These are phyloP conservation scores for Coemansia sp. DNA, from an alignment of 192 early-diverging fungal genomes.

Conservation along the genomic window DNA sequence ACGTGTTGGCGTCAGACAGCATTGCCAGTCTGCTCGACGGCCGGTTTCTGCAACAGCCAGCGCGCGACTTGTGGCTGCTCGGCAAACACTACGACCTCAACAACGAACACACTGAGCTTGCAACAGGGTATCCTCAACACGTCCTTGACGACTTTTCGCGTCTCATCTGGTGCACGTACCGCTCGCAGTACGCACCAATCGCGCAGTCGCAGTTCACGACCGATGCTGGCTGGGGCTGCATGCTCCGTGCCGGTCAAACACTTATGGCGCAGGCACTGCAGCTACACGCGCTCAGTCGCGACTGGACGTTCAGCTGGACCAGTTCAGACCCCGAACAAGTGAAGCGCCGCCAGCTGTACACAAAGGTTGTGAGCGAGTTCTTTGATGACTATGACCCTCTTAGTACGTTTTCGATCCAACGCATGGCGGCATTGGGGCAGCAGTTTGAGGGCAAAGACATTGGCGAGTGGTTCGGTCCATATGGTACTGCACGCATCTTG, in stretches of 20 bases:
- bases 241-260: conserved; percentile 93
- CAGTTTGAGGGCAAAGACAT: conserved; percentile 82
- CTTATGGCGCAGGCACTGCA: conserved; percentile 83
- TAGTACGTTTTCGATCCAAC: conserved; percentile 89
- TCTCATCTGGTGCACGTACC: conserved; percentile 92
- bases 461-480: conserved; percentile 98
- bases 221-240: conserved; percentile 96
- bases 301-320: conserved; percentile 34
- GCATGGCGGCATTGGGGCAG: conserved; percentile 79
- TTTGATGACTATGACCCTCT: conserved; percentile 69
- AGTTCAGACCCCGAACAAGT: conserved; percentile 11
- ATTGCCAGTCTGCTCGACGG: conserved; percentile 44
- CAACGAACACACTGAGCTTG: conserved; percentile 4
- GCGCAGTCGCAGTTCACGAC: conserved; percentile 71
- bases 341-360: conserved; percentile 18
- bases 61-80: conserved; percentile 48
- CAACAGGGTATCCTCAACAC: conserved; percentile 24
- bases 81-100: conserved; percentile 39
- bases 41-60: conserved; percentile 31
- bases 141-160: conserved; percentile 81
- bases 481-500: conserved; percentile 48
- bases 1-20: conserved; percentile 46
- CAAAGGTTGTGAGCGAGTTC: conserved; percentile 73
- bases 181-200: conserved; percentile 84
- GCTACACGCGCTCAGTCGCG: conserved; percentile 71